Base-by-base conservation (phyloP, 2,329 filamentous ascomycete species). In the Aurifilum marmelostoma region DNA sequence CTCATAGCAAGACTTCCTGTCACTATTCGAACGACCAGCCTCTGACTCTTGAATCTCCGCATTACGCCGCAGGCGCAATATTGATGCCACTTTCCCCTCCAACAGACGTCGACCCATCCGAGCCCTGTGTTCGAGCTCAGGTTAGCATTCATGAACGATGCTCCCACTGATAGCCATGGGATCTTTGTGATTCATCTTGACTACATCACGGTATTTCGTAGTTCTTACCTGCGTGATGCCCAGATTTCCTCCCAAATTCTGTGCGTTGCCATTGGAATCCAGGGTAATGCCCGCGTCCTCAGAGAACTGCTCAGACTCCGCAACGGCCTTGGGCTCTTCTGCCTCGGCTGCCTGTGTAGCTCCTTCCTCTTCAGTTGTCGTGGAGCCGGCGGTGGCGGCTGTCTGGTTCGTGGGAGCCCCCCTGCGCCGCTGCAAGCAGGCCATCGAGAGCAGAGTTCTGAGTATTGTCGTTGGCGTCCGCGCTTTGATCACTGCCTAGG, bases 281-380 rank as follows among this genome's bases (percentile, higher is more conserved):
- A 71, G 14, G 6, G 67, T 63, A 50, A 71, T 71, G 18, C 69
- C 69, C 8, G 69, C 67, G n/a, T 71, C 54, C 54, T 71, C 69
- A 41, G 66, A 69, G 54, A 71, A 71, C 61, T 71, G 69, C 63
- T 71, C 69, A n/a, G 63, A 65, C 27, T 71, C 69, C 18, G 54
- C 59, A 34, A 68, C 58, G 21, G 69, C 69, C 21, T 68, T 64
- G 12, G 66, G 52, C 56, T 70, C 27, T 18, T 27, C 68, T n/a
- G 47, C 56, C 7, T 59, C 34, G 37, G 62, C 39, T 47, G 41
- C 63, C 39, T 66, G 52, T 50, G 67, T 52, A n/a, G 61, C 34
- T 18, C 47, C 34, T 8, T 37, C 63, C 24, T n/a, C 16, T 11
- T 24, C 3, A 54, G 50, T 21, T 27, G 3, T 52, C 16, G 50